Evolutionary conservation across 352 stramenopile genomes (phyloP).

Genomic region (Pythium coloratum): DNA sequence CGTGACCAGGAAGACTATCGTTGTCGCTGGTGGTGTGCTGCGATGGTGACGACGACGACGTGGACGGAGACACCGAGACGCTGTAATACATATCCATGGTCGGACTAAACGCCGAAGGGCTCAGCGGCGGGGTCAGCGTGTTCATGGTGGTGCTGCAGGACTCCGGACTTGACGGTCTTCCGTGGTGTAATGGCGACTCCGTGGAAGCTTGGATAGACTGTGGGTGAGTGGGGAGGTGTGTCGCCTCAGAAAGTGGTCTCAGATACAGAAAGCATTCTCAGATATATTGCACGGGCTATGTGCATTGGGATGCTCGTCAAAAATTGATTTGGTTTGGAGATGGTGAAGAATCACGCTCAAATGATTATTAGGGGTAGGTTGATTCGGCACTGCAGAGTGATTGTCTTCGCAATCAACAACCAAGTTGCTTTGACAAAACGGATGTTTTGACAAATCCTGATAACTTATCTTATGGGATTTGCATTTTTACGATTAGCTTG

Average conservation of each 20-base stretch:
- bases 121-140: slow-evolving; percentile 6
- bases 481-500: background rate
- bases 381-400: background rate
- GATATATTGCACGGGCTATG: background rate
- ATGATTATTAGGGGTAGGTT: background rate
- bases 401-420: background rate
- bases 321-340: background rate
- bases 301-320: background rate
- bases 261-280: background rate
- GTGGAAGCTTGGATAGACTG: background rate
- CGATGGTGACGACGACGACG: background rate
- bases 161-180: background rate
- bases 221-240: background rate
- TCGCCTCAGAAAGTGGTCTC: background rate
- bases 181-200: too few relatives aligned
- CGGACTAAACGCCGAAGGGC: slow-evolving; percentile 22
- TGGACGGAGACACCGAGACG: background rate
- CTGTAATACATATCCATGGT: slow-evolving; percentile 26
- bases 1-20: background rate
- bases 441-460: background rate
- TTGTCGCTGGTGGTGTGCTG: background rate
- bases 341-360: too few relatives aligned
- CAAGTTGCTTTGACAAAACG: background rate
- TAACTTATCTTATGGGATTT: slow-evolving; percentile 5
- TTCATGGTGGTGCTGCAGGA: slow-evolving; percentile 4